Evolutionary conservation across 1,139 yeast genomes (phyloP).

Genomic region (Pichia sp.): DNA sequence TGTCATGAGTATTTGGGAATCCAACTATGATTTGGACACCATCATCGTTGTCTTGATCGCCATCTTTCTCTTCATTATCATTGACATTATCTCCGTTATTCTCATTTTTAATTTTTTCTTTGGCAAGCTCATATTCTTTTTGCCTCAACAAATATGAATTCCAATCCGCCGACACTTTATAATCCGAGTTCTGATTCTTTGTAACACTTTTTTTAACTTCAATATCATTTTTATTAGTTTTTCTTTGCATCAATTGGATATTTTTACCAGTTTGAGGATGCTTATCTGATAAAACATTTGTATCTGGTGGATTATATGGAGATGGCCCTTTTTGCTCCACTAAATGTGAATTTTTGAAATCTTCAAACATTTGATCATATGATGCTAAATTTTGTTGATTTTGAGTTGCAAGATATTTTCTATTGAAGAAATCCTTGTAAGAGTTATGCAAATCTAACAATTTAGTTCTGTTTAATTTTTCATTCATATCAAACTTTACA

Average conservation of each 20-base stretch:
- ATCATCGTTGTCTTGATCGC: neutral
- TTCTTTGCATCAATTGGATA: slow-evolving; percentile 17
- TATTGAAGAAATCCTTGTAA: slow-evolving; percentile 17
- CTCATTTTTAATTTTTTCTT: slow-evolving; percentile 20
- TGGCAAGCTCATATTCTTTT: slow-evolving; percentile 17
- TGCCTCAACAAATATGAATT: slow-evolving; percentile 17
- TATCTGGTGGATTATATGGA: neutral
- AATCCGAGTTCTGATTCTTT: neutral
- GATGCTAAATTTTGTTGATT: neutral
- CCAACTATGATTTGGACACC: neutral
- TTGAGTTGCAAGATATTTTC: slow-evolving; percentile 1
- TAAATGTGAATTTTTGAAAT: neutral
- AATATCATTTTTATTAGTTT: neutral
- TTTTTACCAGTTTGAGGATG: slow-evolving; percentile 4
- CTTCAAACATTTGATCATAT: neutral
- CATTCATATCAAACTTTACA: slow-evolving; percentile 25
- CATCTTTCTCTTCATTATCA: slow-evolving; percentile 1
- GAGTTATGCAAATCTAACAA: slow-evolving; percentile 21
- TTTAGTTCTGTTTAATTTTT: slow-evolving; percentile 27
- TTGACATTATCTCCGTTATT: slow-evolving; percentile 6
- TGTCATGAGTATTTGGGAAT: neutral
- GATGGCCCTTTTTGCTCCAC: neutral
- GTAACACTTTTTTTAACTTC: neutral
- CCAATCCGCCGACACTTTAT: neutral
- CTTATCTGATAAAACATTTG: too few species aligned